Conservation (phyloP, 352 stramenopile species). For the Peronospora belbahrii region DNA sequence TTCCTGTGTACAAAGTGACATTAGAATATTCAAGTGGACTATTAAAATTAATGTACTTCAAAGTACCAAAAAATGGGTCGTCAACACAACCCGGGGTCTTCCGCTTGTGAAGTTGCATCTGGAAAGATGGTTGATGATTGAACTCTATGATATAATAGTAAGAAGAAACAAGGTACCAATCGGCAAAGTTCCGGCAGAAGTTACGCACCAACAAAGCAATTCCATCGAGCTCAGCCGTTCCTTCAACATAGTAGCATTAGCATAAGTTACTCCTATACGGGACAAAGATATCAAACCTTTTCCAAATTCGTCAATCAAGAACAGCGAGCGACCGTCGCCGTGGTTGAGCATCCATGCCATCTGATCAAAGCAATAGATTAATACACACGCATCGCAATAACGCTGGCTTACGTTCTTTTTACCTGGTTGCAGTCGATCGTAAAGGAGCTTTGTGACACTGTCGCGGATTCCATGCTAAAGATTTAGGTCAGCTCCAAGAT, state of each 20-base stretch:
- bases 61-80: slow-evolving; percentile 71
- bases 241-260: slow-evolving; percentile 16
- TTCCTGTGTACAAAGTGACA: slow-evolving; percentile 27
- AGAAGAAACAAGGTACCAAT: slow-evolving; percentile 2
- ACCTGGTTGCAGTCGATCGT: slow-evolving; percentile 86
- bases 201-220: slow-evolving; percentile 58
- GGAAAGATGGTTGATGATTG: slow-evolving; percentile 51
- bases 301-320: slow-evolving; percentile 83
- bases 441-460: slow-evolving; percentile 76
- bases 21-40: slow-evolving; percentile 1
- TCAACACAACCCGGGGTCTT: slow-evolving; percentile 60
- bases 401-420: background rate
- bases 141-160: slow-evolving; percentile 7
- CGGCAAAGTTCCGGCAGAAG: background rate
- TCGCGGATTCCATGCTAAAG: slow-evolving; percentile 64
- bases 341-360: slow-evolving; percentile 82
- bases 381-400: background rate
- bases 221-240: slow-evolving; percentile 67
- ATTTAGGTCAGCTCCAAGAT: slow-evolving; percentile 4
- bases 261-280: background rate
- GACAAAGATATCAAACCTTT: slow-evolving; percentile 47
- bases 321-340: slow-evolving; percentile 43
- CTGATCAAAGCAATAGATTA: slow-evolving; percentile 22
- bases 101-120: slow-evolving; percentile 15
- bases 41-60: slow-evolving; percentile 23